Percentiles rank a stretch among this genome's conserved stretches.
Conservation (phyloP, 768 basidiomycete genomes). For the Auricularia auricula-judae region DNA sequence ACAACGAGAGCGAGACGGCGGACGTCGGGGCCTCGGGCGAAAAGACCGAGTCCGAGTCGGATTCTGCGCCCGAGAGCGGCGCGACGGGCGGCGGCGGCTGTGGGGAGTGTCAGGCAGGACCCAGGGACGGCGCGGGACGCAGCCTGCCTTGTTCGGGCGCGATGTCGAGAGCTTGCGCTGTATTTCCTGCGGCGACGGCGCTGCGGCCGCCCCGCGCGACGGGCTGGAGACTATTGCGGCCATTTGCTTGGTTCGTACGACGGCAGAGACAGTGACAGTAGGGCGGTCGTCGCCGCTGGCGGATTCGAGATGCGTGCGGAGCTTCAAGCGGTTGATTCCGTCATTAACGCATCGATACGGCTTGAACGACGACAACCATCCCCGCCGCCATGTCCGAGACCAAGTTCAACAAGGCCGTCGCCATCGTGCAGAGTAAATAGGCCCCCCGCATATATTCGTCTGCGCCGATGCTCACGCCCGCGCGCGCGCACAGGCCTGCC, state of each 20-base stretch:
- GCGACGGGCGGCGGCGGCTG: slow-evolving; percentile 21
- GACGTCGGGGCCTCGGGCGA: slow-evolving; percentile 27
- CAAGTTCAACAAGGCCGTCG: slow-evolving; percentile 67
- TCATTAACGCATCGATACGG: background rate
- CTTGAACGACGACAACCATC: background rate
- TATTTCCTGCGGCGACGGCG: slow-evolving; percentile 80
- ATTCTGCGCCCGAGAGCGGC: slow-evolving; percentile 58
- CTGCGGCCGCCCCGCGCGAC: slow-evolving; percentile 27
- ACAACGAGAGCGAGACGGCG: slow-evolving; percentile 14
- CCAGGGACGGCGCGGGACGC: background rate
- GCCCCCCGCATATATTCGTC: background rate
- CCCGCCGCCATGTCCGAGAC: slow-evolving; percentile 43
- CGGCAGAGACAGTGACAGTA: slow-evolving; percentile 23
- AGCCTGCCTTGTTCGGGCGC: background rate
- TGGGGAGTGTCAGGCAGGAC: slow-evolving; percentile 2
- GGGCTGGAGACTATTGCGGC: slow-evolving; percentile 12
- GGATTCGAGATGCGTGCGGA: background rate
- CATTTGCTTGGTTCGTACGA: slow-evolving; percentile 11
- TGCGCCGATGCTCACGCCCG: background rate
- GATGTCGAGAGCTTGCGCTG: slow-evolving; percentile 61
- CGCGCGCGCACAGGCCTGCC: slow-evolving; percentile 43
- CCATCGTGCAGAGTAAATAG: slow-evolving; percentile 28
- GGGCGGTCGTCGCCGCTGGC: background rate
- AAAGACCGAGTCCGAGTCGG: slow-evolving; percentile 71
- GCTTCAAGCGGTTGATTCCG: background rate